These are phyloP conservation scores for Melanomma pulvis-pyrius DNA, from an alignment of 495 filamentous ascomycete genomes.

Conservation along the genomic window DNA sequence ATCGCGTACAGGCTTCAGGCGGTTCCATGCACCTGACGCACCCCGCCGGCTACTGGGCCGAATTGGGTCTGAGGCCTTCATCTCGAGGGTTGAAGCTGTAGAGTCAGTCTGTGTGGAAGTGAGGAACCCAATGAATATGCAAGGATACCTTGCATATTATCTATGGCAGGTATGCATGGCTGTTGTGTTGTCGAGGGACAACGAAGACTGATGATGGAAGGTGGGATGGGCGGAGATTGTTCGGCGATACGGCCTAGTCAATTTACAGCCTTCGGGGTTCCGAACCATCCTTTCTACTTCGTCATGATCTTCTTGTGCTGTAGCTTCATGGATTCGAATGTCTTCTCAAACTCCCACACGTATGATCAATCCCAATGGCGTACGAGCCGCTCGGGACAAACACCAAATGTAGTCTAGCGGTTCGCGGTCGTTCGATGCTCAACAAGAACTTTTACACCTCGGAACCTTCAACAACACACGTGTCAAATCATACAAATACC, in stretches of 20 bases:
- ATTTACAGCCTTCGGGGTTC: not conserved
- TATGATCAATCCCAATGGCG: no score
- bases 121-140: not conserved
- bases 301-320: not conserved
- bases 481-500: not conserved
- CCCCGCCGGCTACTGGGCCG: slow-evolving; percentile 48
- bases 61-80: slow-evolving; percentile 37
- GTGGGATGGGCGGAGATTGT: slow-evolving; percentile 8
- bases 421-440: not conserved
- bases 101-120: not conserved
- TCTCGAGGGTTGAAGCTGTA: not conserved
- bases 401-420: not conserved
- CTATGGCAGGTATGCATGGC: not conserved
- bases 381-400: not conserved
- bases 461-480: not conserved
- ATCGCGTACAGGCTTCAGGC: slow-evolving; percentile 67
- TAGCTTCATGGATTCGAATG: not conserved
- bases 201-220: not conserved
- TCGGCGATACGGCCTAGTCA: slow-evolving; percentile 5
- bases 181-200: not conserved
- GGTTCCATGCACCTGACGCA: slow-evolving; percentile 62
- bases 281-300: not conserved
- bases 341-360: no score
- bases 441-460: not conserved
- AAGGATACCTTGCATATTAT: not conserved